Percentiles rank a stretch among this genome's conserved stretches.
phyloP scores from a whole-genome alignment of 129 eudicot genomes.

The Pseudognaphalium luteoalbum region DNA sequence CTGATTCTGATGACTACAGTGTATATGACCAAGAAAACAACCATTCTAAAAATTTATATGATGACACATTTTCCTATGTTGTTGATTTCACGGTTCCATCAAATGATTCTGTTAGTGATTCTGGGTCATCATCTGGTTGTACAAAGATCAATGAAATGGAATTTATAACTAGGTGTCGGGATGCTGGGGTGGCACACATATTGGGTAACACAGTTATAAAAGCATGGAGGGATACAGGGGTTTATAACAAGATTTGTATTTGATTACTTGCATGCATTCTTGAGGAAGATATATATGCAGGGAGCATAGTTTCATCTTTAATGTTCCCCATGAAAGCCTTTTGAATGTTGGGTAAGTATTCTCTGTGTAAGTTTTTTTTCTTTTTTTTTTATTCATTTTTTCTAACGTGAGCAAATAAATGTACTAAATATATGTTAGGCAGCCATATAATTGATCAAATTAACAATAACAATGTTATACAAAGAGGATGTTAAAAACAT shows the following conservation, averaged over 20 bases:
- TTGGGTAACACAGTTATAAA: slow-evolving; percentile 70
- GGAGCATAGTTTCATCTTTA: slow-evolving; percentile 75
- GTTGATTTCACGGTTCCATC: slow-evolving; percentile 44
- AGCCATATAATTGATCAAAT: background rate
- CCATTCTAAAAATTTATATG: slow-evolving; percentile 34
- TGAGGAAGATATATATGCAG: slow-evolving; percentile 87
- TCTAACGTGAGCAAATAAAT: slow-evolving; percentile 17
- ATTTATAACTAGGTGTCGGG: slow-evolving; percentile 60
- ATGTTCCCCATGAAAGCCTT: slow-evolving; percentile 92
- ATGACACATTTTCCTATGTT: slow-evolving; percentile 29
- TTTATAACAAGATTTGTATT: slow-evolving; percentile 62
- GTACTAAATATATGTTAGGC: slow-evolving; percentile 7
- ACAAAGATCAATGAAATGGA: slow-evolving; percentile 53
- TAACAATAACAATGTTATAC: too few relatives aligned
- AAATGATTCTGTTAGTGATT: slow-evolving; percentile 41
- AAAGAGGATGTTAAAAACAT: background rate
- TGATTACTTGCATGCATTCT: slow-evolving; percentile 76
- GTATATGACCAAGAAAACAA: slow-evolving; percentile 56
- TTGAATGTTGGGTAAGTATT: slow-evolving; percentile 81
- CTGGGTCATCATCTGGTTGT: slow-evolving; percentile 32
- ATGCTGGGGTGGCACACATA: slow-evolving; percentile 86
- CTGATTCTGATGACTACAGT: slow-evolving; percentile 81
- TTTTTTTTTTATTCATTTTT: background rate
- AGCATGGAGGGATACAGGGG: slow-evolving; percentile 63
- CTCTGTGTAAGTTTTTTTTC: slow-evolving; percentile 42